Base-by-base conservation (phyloP, 495 filamentous ascomycete genomes). In the Pyronema domesticum region DNA sequence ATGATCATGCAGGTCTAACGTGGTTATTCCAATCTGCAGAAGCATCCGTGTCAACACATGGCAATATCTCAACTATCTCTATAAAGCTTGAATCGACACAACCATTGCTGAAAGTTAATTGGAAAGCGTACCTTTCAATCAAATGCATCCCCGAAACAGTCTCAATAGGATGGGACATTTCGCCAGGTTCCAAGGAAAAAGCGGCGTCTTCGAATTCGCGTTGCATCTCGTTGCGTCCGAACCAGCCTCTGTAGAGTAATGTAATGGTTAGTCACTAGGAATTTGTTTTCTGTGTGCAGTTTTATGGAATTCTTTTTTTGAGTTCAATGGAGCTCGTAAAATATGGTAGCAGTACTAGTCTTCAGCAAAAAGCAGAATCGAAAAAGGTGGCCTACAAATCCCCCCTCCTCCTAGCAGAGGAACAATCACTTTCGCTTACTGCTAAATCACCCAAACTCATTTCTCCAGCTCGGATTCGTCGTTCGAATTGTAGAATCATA, bases 121-220 rank as follows among this genome's bases (percentile, higher is more conserved):
- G n/a, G n/a, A n/a, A 30, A 30, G 7, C 17, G 3, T 3, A 94
- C 88, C 88, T 81, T 70, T 96, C 80, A 66, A 98, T 98, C 68
- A 98, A 76, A 74, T 98, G 91, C 57, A 95, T 71, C 1, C 91
- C 91, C 19, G 86, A 93, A 11, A 86, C 86, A 5, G 89, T 95
- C 63, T 94, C 83, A 0, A 95, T 84, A 23, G 95, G 72, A 18
- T 73, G 69, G 63, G 86, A 94, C 54, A 98, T 78, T 67, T 95
- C 80, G 17, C 86, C 86, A 0, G 80, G 80, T 65, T 86, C 76
- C 36, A 98, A 70, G 11, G 80, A 79, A 71, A 96, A 96, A 4
- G 89, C 82, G 0, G 87, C 87, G 35, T 95, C 86, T 68, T 96
- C 91, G 59, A 98, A 98, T 69, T 96, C 91, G 72, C 89, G 94